Evolutionary conservation across 768 basidiomycete species (phyloP).

Genomic region (Suillus brevipes): DNA sequence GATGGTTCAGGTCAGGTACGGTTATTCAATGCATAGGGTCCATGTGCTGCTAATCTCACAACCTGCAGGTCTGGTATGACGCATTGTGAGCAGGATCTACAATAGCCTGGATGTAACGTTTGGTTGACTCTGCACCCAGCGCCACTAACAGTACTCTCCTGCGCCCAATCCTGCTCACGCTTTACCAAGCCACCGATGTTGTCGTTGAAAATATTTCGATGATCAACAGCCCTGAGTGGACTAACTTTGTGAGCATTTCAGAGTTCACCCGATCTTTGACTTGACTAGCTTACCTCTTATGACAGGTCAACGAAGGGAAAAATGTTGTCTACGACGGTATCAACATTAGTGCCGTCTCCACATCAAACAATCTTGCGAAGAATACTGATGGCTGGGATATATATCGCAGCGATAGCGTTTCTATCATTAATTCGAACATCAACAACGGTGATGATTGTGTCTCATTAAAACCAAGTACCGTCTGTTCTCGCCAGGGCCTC

Average conservation of each 20-base stretch:
- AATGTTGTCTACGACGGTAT: constrained; percentile 48
- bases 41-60: not conserved
- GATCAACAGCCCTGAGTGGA: constrained; percentile 54
- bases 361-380: constrained; percentile 39
- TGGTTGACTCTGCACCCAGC: constrained; percentile 24
- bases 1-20: constrained; percentile 63
- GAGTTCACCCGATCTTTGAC: not conserved
- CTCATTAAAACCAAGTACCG: constrained; percentile 53
- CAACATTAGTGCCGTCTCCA: constrained; percentile 47
- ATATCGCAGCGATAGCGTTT: constrained; percentile 53
- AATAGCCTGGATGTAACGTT: constrained; percentile 1
- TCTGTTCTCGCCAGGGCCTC: not conserved
- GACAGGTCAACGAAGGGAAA: constrained; percentile 48
- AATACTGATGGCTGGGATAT: constrained; percentile 70
- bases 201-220: constrained; percentile 47
- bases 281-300: not conserved
- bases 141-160: constrained; percentile 45
- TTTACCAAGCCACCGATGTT: constrained; percentile 52
- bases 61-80: constrained; percentile 53
- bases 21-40: constrained; percentile 12
- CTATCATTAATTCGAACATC: constrained; percentile 50
- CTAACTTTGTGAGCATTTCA: constrained; percentile 41
- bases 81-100: constrained; percentile 38
- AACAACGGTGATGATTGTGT: constrained; percentile 63
- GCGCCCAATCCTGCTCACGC: constrained; percentile 56